Conservation (phyloP, 2,329 filamentous ascomycete genomes). For the Trichoderma citrinoviride region DNA sequence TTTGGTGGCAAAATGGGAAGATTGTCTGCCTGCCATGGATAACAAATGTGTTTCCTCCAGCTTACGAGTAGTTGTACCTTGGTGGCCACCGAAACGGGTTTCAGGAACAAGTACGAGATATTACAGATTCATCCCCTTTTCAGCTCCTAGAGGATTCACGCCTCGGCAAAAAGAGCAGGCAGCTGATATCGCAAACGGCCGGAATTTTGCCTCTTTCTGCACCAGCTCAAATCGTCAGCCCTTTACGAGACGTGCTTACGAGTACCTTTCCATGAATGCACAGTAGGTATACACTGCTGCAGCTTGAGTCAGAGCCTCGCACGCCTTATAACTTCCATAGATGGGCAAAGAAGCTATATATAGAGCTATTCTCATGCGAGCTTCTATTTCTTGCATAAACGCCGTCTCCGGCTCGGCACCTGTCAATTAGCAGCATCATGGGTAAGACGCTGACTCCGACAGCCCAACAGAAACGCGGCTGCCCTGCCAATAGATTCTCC, state of each 20-base stretch:
- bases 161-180: too few species aligned
- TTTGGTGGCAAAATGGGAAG: slow-evolving; percentile 14
- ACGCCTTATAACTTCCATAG: background rate
- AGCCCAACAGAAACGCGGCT: background rate
- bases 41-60: too few species aligned
- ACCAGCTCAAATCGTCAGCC: background rate
- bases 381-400: background rate
- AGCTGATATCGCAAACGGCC: background rate
- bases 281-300: background rate
- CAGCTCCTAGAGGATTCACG: background rate
- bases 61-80: too few species aligned
- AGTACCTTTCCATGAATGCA: background rate
- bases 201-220: background rate
- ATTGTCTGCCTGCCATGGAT: background rate
- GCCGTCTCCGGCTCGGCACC: background rate
- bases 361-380: background rate
- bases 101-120: background rate
- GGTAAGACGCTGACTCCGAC: slow-evolving; percentile 10
- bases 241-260: background rate
- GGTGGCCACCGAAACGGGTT: background rate
- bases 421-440: background rate
- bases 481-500: too few species aligned
- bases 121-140: background rate
- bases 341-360: background rate
- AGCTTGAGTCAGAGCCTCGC: background rate